Percentiles rank a stretch among this genome's conserved stretches.
Evolutionary conservation across 1,284 basidiomycete species (phyloP).

Genomic region (Cutaneotrichosporon cavernicola): DNA sequence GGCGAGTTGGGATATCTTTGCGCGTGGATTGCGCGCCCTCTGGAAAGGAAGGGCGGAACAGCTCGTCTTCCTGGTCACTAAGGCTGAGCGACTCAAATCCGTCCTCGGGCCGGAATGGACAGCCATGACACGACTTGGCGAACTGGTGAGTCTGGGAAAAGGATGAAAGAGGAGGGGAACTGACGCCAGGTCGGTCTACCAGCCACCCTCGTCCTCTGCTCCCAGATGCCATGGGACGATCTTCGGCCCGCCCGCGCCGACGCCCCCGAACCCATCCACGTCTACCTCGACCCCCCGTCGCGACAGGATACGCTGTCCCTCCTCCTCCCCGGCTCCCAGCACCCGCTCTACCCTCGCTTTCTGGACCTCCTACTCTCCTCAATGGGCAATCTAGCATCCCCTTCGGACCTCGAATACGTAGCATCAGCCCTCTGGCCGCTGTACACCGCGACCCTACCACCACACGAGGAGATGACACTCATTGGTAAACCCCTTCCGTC

Average conservation of each 20-base stretch:
- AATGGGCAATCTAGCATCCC: slow-evolving; percentile 64
- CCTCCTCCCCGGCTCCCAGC: slow-evolving; percentile 40
- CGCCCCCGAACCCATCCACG: slow-evolving; percentile 70
- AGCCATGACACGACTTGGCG: slow-evolving; percentile 68
- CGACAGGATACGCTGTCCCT: slow-evolving; percentile 57
- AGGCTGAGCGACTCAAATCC: slow-evolving; percentile 66
- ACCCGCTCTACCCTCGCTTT: slow-evolving; percentile 66
- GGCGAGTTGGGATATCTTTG: slow-evolving; percentile 66
- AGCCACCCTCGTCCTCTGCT: slow-evolving; percentile 65
- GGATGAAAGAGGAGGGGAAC: background rate
- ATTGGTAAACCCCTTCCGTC: slow-evolving; percentile 30
- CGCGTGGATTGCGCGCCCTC: slow-evolving; percentile 60
- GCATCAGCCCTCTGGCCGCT: slow-evolving; percentile 75
- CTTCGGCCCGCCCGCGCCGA: slow-evolving; percentile 68
- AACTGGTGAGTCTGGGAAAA: slow-evolving; percentile 61
- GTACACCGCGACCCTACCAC: slow-evolving; percentile 45
- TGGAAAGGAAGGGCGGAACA: slow-evolving; percentile 45
- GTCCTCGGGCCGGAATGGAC: slow-evolving; percentile 65
- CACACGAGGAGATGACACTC: slow-evolving; percentile 38
- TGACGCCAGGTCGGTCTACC: slow-evolving; percentile 48
- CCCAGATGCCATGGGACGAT: slow-evolving; percentile 70
- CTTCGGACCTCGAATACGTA: slow-evolving; percentile 67
- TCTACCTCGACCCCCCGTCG: slow-evolving; percentile 62
- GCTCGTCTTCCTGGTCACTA: slow-evolving; percentile 66
- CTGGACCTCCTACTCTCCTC: slow-evolving; percentile 63